Conservation (phyloP, 2,329 filamentous ascomycete genomes). For the Diaporthe sp. region DNA sequence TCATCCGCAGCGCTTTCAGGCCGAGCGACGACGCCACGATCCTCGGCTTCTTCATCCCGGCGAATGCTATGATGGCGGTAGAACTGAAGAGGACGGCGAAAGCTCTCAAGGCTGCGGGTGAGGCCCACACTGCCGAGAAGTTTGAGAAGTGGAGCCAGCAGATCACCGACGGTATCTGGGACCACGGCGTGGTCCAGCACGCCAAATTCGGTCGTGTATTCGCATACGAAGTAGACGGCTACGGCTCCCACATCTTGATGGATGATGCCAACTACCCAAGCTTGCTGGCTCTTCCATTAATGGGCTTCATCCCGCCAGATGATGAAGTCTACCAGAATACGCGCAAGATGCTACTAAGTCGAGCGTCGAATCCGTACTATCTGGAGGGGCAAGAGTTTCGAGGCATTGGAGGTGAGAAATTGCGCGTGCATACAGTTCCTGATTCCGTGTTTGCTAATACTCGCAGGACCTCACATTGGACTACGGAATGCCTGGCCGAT, state of each 20-base stretch:
- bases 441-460: slow-evolving; percentile 26
- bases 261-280: slow-evolving; percentile 91
- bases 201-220: slow-evolving; percentile 82
- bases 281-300: slow-evolving; percentile 79
- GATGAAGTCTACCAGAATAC: slow-evolving; percentile 89
- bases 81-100: slow-evolving; percentile 81
- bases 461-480: slow-evolving; percentile 74
- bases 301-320: slow-evolving; percentile 75
- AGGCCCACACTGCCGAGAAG: slow-evolving; percentile 61
- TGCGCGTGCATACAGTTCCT: not conserved
- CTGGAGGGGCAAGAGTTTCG: slow-evolving; percentile 80
- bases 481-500: slow-evolving; percentile 96
- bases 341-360: slow-evolving; percentile 78
- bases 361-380: slow-evolving; percentile 87
- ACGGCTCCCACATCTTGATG: slow-evolving; percentile 85
- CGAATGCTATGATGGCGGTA: slow-evolving; percentile 95
- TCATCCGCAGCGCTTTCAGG: slow-evolving; percentile 91
- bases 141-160: slow-evolving; percentile 68
- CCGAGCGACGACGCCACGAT: slow-evolving; percentile 96
- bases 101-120: slow-evolving; percentile 72
- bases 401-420: slow-evolving; percentile 82
- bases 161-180: slow-evolving; percentile 82
- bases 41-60: slow-evolving; percentile 92
- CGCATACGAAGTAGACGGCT: slow-evolving; percentile 89
- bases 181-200: slow-evolving; percentile 84